Percentiles rank a stretch among this genome's conserved stretches.
These are phyloP conservation scores for Phytophthora pseudosyringae DNA, from an alignment of 352 stramenopile species.

Conservation along the genomic window DNA sequence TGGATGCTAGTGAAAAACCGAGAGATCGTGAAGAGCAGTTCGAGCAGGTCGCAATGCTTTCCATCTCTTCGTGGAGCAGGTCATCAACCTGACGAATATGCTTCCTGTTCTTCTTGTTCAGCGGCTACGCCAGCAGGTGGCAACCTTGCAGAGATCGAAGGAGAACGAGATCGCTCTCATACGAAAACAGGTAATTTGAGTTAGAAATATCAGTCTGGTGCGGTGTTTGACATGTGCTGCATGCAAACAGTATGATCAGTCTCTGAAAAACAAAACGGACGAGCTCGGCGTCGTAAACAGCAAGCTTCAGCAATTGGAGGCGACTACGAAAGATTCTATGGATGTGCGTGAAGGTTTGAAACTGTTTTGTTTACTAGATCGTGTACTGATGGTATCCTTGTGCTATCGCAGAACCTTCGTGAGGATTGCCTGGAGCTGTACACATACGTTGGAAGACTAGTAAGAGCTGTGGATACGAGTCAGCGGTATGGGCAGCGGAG, in stretches of 20 bases:
- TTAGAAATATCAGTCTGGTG: neutral
- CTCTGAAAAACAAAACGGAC: slow-evolving; percentile 56
- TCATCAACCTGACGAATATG: neutral
- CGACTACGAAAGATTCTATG: slow-evolving; percentile 40
- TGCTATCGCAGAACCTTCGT: slow-evolving; percentile 54
- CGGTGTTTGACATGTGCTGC: neutral
- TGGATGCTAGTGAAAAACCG: slow-evolving; percentile 15
- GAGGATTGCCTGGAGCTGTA: slow-evolving; percentile 79
- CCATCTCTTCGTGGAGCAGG: neutral
- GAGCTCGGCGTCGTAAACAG: slow-evolving; percentile 45
- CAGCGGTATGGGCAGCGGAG: slow-evolving; percentile 22
- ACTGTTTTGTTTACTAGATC: neutral
- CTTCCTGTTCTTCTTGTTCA: slow-evolving; percentile 19
- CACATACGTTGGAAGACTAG: slow-evolving; percentile 55
- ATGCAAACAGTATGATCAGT: slow-evolving; percentile 63
- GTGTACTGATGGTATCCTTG: slow-evolving; percentile 1
- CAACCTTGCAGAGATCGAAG: slow-evolving; percentile 64
- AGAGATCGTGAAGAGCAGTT: slow-evolving; percentile 39
- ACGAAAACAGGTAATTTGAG: slow-evolving; percentile 53
- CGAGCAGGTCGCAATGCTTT: slow-evolving; percentile 27
- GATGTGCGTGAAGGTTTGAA: slow-evolving; percentile 44
- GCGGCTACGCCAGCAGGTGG: slow-evolving; percentile 56
- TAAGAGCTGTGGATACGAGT: slow-evolving; percentile 36
- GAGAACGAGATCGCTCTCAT: slow-evolving; percentile 77
- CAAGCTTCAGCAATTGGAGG: slow-evolving; percentile 49